Conservation (phyloP, 495 filamentous ascomycete species). For the Glarea lozoyensis region DNA sequence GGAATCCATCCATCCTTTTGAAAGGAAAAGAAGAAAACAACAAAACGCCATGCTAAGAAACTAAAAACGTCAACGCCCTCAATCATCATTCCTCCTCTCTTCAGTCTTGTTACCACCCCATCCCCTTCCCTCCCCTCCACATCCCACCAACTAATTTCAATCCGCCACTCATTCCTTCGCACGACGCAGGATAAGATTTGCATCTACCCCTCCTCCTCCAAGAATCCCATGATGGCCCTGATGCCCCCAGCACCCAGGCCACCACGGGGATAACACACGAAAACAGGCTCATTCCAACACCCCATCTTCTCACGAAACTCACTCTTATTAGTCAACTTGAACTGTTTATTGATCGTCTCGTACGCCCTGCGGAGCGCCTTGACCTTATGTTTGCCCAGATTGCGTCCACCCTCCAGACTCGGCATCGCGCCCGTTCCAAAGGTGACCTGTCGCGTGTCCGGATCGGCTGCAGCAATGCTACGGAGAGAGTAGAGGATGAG, state of each 20-base stretch:
- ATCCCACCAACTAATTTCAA: too few relatives aligned
- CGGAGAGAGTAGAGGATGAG: conserved; percentile 72
- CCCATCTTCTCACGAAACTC: conserved; percentile 85
- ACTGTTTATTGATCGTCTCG: conserved; percentile 64
- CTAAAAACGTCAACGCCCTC: too few relatives aligned
- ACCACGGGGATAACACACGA: conserved; percentile 73
- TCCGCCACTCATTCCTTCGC: too few relatives aligned
- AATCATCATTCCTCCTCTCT: too few relatives aligned
- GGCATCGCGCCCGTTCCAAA: conserved; percentile 70
- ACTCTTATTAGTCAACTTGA: conserved; percentile 71
- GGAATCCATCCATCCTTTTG: too few relatives aligned
- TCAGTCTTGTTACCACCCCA: too few relatives aligned
- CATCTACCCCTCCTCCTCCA: conserved; percentile 55
- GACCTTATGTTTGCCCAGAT: conserved; percentile 63
- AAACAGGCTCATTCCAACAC: conserved; percentile 64
- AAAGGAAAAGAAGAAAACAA: too few relatives aligned
- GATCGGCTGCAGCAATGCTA: conserved; percentile 48
- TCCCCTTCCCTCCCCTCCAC: too few relatives aligned
- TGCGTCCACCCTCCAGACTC: conserved; percentile 60
- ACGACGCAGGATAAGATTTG: too few relatives aligned
- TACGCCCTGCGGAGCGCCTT: conserved; percentile 70
- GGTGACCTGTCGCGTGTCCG: conserved; percentile 51
- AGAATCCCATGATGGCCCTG: conserved; percentile 71
- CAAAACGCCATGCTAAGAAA: too few relatives aligned
- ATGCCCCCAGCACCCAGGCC: conserved; percentile 69